phyloP scores from a whole-genome alignment of 768 basidiomycete genomes.

The Erythrobasidium yunnanense region DNA sequence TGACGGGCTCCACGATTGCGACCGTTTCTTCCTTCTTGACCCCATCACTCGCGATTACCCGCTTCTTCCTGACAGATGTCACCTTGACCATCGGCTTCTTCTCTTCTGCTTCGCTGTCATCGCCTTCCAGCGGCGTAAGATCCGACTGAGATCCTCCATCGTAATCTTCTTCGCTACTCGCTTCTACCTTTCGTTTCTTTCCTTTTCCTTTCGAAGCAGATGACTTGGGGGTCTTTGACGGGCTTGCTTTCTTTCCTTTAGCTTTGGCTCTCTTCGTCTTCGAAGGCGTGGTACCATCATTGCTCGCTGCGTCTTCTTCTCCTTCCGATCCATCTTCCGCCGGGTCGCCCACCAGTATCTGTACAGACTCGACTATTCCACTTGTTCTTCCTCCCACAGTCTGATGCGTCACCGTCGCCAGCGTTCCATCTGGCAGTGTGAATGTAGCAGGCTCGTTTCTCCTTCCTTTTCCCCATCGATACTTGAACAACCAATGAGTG shows the following conservation, averaged over 20 bases:
- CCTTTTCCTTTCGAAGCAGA: too few relatives aligned
- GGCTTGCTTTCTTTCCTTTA: too few relatives aligned
- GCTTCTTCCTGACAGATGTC: background rate
- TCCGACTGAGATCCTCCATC: too few relatives aligned
- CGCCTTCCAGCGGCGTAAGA: too few relatives aligned
- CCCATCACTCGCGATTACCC: background rate
- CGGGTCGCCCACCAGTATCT: slow-evolving; percentile 25
- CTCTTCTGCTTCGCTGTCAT: too few relatives aligned
- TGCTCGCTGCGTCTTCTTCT: background rate
- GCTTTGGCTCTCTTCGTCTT: too few relatives aligned
- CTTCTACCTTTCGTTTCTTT: too few relatives aligned
- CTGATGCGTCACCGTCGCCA: slow-evolving; percentile 30
- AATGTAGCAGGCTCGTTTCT: slow-evolving; percentile 13
- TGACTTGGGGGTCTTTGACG: too few relatives aligned
- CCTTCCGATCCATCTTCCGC: background rate
- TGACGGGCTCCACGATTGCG: too few relatives aligned
- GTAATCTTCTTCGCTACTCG: too few relatives aligned
- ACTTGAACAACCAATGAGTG: slow-evolving; percentile 36
- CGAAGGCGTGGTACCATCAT: background rate
- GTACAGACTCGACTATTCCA: slow-evolving; percentile 31
- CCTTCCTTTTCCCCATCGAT: slow-evolving; percentile 37
- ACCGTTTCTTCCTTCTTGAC: background rate
- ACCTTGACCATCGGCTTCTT: background rate
- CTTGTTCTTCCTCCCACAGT: slow-evolving; percentile 37
- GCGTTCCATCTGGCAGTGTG: slow-evolving; percentile 30